These are phyloP conservation scores for Capsicum chinense DNA, from an alignment of 257 asterid species.

Conservation along the genomic window DNA sequence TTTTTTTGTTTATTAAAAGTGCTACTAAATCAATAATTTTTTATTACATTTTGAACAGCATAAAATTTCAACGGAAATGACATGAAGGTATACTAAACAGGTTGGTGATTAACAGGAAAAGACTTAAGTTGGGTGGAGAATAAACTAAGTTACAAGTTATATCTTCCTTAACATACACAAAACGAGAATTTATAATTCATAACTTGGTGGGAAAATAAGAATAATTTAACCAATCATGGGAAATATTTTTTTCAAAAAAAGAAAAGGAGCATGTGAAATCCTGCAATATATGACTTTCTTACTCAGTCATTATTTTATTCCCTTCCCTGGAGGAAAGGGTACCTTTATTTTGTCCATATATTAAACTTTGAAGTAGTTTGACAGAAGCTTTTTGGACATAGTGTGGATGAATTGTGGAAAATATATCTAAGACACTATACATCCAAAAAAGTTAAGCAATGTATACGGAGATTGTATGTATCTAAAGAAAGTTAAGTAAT, in stretches of 20 bases:
- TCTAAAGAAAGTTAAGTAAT: no score
- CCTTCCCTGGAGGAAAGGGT: slow-evolving; percentile 2
- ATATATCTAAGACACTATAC: no score
- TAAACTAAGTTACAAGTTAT: slow-evolving; percentile 24
- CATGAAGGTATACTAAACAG: slow-evolving; percentile 2
- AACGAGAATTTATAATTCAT: slow-evolving; percentile 14
- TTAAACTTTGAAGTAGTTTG: not conserved
- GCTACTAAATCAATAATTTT: not conserved
- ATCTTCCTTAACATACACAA: slow-evolving; percentile 27
- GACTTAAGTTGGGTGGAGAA: not conserved
- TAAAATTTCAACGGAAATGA: not conserved
- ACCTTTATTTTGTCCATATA: not conserved
- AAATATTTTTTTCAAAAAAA: not conserved
- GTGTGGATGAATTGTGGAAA: not conserved
- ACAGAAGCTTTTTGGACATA: not conserved
- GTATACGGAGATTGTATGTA: no score
- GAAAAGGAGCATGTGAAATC: not conserved
- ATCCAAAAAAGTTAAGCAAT: no score
- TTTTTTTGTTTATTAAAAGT: not conserved
- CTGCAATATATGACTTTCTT: not conserved
- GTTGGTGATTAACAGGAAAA: not conserved
- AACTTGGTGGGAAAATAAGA: slow-evolving; percentile 5
- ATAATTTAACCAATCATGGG: slow-evolving; percentile 26
- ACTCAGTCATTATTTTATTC: not conserved
- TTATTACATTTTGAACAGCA: not conserved